These are phyloP conservation scores for Metarhizium guizhouense DNA, from an alignment of 2,329 filamentous ascomycete genomes.

Conservation along the genomic window DNA sequence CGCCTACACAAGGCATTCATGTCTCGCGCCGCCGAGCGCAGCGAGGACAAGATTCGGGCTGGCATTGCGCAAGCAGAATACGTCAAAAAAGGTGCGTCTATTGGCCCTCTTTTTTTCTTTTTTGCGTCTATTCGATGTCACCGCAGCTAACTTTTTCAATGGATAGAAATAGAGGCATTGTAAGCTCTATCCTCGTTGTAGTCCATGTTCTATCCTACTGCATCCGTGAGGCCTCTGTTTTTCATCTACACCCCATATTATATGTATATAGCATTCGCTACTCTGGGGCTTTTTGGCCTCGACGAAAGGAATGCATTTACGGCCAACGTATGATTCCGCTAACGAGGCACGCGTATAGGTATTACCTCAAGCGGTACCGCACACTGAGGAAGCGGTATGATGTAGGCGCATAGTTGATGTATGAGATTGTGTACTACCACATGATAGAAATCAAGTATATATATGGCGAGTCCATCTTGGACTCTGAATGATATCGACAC, in stretches of 20 bases:
- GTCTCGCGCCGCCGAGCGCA: constrained; percentile 58
- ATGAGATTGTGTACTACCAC: background rate
- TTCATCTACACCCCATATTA: no score
- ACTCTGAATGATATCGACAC: background rate
- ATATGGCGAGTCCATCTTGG: background rate
- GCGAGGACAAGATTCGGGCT: constrained; percentile 66
- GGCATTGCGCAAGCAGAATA: constrained; percentile 74
- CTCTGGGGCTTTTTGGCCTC: background rate
- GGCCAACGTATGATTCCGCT: background rate
- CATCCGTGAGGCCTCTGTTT: background rate
- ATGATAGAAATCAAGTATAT: background rate
- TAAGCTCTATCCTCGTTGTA: constrained; percentile 40
- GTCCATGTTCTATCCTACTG: background rate
- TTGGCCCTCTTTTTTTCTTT: constrained; percentile 2
- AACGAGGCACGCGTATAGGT: constrained; percentile 39
- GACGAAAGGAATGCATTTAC: background rate
- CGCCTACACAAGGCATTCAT: constrained; percentile 81
- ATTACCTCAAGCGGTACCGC: constrained; percentile 88
- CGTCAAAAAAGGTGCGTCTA: constrained; percentile 69
- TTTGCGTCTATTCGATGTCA: no score
- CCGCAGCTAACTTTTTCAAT: background rate
- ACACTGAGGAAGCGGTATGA: constrained; percentile 75
- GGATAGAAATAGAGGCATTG: constrained; percentile 79
- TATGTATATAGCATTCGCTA: background rate
- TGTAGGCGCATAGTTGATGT: constrained; percentile 19